Percentiles rank a stretch among this genome's conserved stretches.
Conservation (phyloP, 148 eudicot genomes). For the Silene conica region DNA sequence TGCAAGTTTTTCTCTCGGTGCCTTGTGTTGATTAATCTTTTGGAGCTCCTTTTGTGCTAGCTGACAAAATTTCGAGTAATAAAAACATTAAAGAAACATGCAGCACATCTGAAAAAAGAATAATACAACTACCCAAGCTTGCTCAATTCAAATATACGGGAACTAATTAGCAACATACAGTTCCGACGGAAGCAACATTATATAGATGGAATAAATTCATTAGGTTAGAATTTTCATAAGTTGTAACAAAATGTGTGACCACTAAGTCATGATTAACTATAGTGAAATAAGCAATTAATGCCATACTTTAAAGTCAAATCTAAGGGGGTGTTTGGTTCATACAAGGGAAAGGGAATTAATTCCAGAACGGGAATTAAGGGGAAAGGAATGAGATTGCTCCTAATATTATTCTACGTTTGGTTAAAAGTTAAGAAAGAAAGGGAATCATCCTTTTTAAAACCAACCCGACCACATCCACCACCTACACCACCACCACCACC, state of each 20-base stretch:
- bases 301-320: neutral
- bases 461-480: too few species aligned
- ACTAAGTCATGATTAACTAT: neutral
- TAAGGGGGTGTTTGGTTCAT: too few species aligned
- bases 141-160: neutral
- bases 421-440: too few species aligned
- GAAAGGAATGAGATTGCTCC: too few species aligned
- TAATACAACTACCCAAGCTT: neutral
- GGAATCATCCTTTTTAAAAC: too few species aligned
- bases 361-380: too few species aligned
- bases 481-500: too few species aligned
- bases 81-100: conserved; percentile 1
- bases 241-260: neutral
- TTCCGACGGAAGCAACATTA: neutral
- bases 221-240: neutral
- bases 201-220: neutral
- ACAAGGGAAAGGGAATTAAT: too few species aligned
- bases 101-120: neutral
- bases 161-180: neutral
- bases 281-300: neutral
- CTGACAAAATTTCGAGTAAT: conserved; percentile 33
- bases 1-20: conserved; percentile 93
- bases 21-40: conserved; percentile 92
- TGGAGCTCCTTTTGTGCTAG: conserved; percentile 95
- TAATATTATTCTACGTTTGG: too few species aligned